A percentile compares a stretch with the other conserved stretches of the same genome.
Conservation (phyloP, 805 yeast species). For the Brettanomyces anomalus region DNA sequence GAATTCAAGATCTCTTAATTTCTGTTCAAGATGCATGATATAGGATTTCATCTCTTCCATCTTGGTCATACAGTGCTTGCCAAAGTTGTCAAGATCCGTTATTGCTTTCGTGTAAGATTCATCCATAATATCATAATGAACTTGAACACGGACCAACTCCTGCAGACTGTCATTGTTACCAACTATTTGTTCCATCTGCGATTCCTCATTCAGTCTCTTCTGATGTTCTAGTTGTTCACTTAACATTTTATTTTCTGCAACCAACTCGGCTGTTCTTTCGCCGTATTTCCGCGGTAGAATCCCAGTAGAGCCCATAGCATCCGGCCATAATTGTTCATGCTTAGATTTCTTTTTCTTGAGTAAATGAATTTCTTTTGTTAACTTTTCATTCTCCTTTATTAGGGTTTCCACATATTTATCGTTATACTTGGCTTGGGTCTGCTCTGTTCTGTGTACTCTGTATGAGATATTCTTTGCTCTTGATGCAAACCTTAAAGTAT, state of each 20-base stretch:
- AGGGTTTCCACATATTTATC: slow-evolving; percentile 49
- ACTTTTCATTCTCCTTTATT: slow-evolving; percentile 50
- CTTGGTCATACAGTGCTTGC: slow-evolving; percentile 38
- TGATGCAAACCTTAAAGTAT: slow-evolving; percentile 86
- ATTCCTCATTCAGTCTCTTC: slow-evolving; percentile 47
- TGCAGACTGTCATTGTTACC: slow-evolving; percentile 53
- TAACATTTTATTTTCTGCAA: slow-evolving; percentile 55
- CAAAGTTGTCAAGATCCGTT: slow-evolving; percentile 39
- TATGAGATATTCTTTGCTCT: slow-evolving; percentile 82
- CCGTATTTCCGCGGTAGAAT: not conserved
- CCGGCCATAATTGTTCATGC: not conserved
- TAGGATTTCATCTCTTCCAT: slow-evolving; percentile 53
- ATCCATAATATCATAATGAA: slow-evolving; percentile 13
- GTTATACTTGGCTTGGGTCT: slow-evolving; percentile 33
- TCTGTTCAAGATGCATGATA: slow-evolving; percentile 49
- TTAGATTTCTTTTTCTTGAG: slow-evolving; percentile 10
- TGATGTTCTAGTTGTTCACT: slow-evolving; percentile 64
- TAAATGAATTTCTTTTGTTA: slow-evolving; percentile 40
- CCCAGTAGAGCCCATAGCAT: not conserved
- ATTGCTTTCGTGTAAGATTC: slow-evolving; percentile 31
- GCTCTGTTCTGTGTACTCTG: slow-evolving; percentile 35
- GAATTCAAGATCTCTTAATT: slow-evolving; percentile 26
- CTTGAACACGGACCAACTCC: slow-evolving; percentile 39
- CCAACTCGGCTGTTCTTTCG: slow-evolving; percentile 33
- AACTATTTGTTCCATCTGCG: slow-evolving; percentile 30